phyloP scores from a whole-genome alignment of 371 early-diverging fungal species.

The Amoeboaphelidium protococcarum region DNA sequence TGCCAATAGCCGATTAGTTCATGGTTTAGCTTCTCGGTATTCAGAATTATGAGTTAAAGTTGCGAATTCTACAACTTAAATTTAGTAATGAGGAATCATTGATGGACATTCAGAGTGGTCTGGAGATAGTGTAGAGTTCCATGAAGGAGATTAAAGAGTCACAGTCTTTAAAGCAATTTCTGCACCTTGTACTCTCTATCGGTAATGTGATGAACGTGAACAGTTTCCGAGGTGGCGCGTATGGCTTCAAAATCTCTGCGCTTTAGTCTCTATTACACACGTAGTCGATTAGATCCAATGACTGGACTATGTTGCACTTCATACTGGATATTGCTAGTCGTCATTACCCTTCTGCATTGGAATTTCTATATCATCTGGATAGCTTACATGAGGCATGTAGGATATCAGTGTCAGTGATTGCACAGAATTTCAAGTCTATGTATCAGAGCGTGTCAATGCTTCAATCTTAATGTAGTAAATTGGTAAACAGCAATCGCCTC shows the following conservation, averaged over 20 bases:
- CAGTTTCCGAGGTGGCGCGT: slow-evolving; percentile 61
- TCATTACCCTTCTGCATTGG: no score
- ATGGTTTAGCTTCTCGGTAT: slow-evolving; percentile 53
- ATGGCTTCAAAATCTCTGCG: slow-evolving; percentile 61
- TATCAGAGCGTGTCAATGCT: no score
- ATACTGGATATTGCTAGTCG: no score
- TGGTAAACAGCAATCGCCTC: no score
- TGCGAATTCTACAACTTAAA: slow-evolving; percentile 44
- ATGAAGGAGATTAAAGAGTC: not conserved
- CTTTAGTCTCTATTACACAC: slow-evolving; percentile 44
- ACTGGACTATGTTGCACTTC: no score
- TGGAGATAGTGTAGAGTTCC: not conserved
- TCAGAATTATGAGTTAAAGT: slow-evolving; percentile 43
- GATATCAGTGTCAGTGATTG: no score
- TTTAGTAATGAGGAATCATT: slow-evolving; percentile 43
- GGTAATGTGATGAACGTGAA: slow-evolving; percentile 80
- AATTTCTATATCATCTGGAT: no score
- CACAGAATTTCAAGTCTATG: no score
- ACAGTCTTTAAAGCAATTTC: not conserved
- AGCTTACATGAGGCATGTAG: no score
- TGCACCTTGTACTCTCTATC: slow-evolving; percentile 44
- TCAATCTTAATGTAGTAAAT: no score
- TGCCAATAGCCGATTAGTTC: slow-evolving; percentile 57
- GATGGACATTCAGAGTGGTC: slow-evolving; percentile 26
- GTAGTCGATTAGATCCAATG: no score